Conservation (phyloP, 75 land plant species). For the Selaginella tamariscina region DNA sequence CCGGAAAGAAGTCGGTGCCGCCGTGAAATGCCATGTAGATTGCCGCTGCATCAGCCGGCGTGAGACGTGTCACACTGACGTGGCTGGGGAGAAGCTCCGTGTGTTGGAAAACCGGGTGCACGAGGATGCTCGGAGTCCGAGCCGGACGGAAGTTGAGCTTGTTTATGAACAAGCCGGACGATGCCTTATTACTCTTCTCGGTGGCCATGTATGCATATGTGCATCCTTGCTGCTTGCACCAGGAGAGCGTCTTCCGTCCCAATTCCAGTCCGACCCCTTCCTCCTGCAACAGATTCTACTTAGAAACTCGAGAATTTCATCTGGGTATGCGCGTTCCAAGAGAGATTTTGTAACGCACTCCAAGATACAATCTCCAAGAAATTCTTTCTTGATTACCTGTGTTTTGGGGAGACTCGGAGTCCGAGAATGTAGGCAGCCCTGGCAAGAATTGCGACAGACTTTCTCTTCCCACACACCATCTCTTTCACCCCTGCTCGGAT, state of each 20-base stretch:
- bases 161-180: slow-evolving; percentile 56
- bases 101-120: slow-evolving; percentile 62
- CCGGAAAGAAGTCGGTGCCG: slow-evolving; percentile 73
- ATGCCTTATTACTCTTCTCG: slow-evolving; percentile 68
- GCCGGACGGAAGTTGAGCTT: slow-evolving; percentile 52
- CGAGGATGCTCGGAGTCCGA: slow-evolving; percentile 70
- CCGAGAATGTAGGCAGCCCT: slow-evolving; percentile 44
- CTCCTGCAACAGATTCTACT: slow-evolving; percentile 58
- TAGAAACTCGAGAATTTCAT: too few relatives aligned
- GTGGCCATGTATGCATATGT: slow-evolving; percentile 89
- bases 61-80: slow-evolving; percentile 26
- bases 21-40: slow-evolving; percentile 49
- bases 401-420: slow-evolving; percentile 38
- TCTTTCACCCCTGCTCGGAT: slow-evolving; percentile 53
- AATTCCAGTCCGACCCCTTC: slow-evolving; percentile 62
- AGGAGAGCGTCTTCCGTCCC: slow-evolving; percentile 44
- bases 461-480: slow-evolving; percentile 50
- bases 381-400: slow-evolving; percentile 19
- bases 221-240: slow-evolving; percentile 56
- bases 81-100: slow-evolving; percentile 22
- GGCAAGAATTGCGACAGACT: slow-evolving; percentile 7
- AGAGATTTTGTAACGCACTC: too few relatives aligned
- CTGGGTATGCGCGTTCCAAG: too few relatives aligned
- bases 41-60: slow-evolving; percentile 35
- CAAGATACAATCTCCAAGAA: too few relatives aligned